Base-by-base conservation (phyloP, 257 asterid species). In the Gentiana macrophylla region DNA sequence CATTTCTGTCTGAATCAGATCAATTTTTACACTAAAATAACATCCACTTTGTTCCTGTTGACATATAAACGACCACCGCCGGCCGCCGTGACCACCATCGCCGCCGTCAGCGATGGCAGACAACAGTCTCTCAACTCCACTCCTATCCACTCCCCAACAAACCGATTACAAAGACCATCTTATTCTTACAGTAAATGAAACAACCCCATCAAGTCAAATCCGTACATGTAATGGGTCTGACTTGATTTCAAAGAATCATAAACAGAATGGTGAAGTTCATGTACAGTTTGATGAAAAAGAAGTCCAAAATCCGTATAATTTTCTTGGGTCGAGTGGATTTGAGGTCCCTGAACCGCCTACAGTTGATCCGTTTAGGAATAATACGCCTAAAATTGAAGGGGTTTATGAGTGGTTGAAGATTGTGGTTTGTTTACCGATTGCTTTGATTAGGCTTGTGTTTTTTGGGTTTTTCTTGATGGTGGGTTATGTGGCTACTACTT, bases 391-490 rank as follows among this genome's bases (percentile, higher is more conserved):
- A 3, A 53, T 92, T 63, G 91, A 80, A 65, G 99, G 99, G 59
- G 49, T 88, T 2, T 92, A 92, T 67, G 99, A 92, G 80, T 88
- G 94, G 89, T 35, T 81, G 49, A 92, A 92, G 94, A 81, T 83
- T 70, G 32, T 83, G 67, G 58, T 88, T 56, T 80, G 88, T 67
- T 60, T 86, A 72, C 99, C 97, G 1, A 36, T 92, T 57, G 97
- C 83, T 41, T 66, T 72, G 3, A 55, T 74, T 5, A 79, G 99
- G 63, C 75, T 92, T 36, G 60, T 82, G 59, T 51, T 92, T 15
- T 86, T 92, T 56, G 94, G 89, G 36, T 49, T 88, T 52, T 79
- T 71, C 43, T 66, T 92, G 74, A 44, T 55, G 63, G 66, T 78
- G 49, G 99, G 99, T 12, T 92, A 92, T 66, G 9, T 77, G 59